Evolutionary conservation across 164 flowering plant genomes (phyloP), one percentile per base, ranked within the genome.

Genomic region (Dillenia turbinata): DNA sequence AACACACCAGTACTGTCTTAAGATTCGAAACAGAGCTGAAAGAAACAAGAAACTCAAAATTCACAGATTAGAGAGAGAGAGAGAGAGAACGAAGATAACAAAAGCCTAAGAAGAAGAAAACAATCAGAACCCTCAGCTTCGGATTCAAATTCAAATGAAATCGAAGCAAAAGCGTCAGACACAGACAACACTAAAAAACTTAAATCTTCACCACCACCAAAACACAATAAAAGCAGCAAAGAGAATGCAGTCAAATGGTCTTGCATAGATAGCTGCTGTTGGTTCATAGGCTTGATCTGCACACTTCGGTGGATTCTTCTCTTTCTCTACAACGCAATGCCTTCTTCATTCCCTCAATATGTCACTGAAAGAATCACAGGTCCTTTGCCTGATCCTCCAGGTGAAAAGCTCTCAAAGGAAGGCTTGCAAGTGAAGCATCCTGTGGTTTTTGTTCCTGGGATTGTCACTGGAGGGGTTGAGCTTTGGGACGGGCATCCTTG

Each of bases 391-490:
- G 97, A 94, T 56, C 90, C 96, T 0, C 98, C 98, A 0, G 99
- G 98, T n/a, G 81, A 85, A 53, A 94, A 86, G 64, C 52, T 91
- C 74, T 72, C 55, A 47, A 91, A 89, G 64, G 97, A 91, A 43
- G 98, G 96, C 52, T 57, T 94, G 56, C 57, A 2, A 49, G 98
- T 75, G 44, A 84, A 81, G 73, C 98, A 94, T 64, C 98, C 98
- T 0, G 95, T 94, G 65, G 93, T 94, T 10, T 94, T 94, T 56
- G 92, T 94, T 24, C 99, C 99, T 0, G 97, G 97, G 64, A 91
- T 94, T 13, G 99, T 94, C 10, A 94, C 99, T 0, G 96, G 90
- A 0, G 99, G 99, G 52, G 83, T 94, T 14, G 99, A 94, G 78
- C 70, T 91, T 40, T 91, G 99, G 99, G 97, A 94, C 49, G 99